phyloP scores from a whole-genome alignment of 1,284 basidiomycete genomes.

The Schizopora paradoxa region DNA sequence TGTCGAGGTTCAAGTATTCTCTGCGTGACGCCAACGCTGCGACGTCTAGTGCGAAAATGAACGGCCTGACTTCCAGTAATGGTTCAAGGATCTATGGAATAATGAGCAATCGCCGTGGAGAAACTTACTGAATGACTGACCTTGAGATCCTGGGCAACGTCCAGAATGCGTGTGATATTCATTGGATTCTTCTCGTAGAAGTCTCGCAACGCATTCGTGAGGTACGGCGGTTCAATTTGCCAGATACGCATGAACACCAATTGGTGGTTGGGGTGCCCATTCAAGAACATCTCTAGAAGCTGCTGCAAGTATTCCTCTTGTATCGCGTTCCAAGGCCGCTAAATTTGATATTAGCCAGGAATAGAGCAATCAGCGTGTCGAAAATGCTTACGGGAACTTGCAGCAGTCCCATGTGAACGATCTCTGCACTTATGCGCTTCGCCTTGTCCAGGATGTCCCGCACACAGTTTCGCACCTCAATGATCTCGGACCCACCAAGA shows the following conservation, averaged over 20 bases:
- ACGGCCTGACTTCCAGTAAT: constrained; percentile 82
- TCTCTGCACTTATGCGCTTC: constrained; percentile 87
- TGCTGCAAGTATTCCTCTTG: constrained; percentile 84
- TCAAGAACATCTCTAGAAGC: constrained; percentile 87
- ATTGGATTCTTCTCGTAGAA: constrained; percentile 91
- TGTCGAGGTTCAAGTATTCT: constrained; percentile 93
- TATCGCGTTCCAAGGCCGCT: constrained; percentile 84
- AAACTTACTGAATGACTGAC: too few relatives aligned
- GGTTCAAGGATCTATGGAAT: constrained; percentile 78
- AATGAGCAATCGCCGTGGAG: constrained; percentile 9
- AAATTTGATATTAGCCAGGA: constrained; percentile 9
- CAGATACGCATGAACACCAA: constrained; percentile 96
- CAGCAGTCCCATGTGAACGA: constrained; percentile 90
- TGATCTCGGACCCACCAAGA: constrained; percentile 64
- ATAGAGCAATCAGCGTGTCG: constrained; percentile 2
- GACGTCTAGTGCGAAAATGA: constrained; percentile 87
- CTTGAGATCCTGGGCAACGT: constrained; percentile 93
- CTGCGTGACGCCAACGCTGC: constrained; percentile 89
- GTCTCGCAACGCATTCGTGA: constrained; percentile 83
- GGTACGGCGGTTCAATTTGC: constrained; percentile 82
- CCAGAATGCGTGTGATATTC: constrained; percentile 91
- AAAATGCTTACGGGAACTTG: constrained; percentile 73
- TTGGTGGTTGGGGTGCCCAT: constrained; percentile 89
- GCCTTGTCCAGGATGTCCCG: constrained; percentile 91
- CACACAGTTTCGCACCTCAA: constrained; percentile 69